Conservation (phyloP, 208 protist species). For the Acanthamoeba healyi region DNA sequence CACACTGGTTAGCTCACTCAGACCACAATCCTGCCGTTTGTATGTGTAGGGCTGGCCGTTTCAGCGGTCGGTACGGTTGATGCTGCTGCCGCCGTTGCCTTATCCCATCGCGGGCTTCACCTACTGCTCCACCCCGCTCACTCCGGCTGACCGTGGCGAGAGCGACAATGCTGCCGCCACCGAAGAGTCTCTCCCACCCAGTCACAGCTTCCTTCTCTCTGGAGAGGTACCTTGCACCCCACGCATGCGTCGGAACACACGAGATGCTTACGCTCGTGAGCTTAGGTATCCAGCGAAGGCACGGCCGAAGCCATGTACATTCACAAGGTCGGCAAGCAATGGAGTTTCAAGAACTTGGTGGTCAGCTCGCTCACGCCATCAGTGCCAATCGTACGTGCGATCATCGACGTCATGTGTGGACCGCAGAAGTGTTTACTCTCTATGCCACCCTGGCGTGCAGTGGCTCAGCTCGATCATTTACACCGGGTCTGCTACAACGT, state of each 20-base stretch:
- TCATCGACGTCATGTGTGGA: no score
- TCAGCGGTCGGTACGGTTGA: neutral
- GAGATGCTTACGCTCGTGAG: no score
- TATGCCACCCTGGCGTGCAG: neutral
- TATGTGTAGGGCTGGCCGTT: neutral
- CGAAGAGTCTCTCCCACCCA: neutral
- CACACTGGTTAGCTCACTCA: neutral
- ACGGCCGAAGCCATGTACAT: constrained; percentile 40
- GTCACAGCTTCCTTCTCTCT: constrained; percentile 27
- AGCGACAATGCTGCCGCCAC: neutral
- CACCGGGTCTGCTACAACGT: neutral
- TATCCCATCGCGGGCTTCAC: constrained; percentile 5
- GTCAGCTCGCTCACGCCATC: neutral
- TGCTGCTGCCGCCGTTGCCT: constrained; percentile 15
- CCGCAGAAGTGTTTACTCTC: neutral
- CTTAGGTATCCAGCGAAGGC: neutral
- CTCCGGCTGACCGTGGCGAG: neutral
- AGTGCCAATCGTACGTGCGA: constrained; percentile 25
- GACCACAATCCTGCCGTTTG: neutral
- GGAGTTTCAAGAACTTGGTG: constrained; percentile 8
- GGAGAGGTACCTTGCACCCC: neutral
- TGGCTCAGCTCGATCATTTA: constrained; percentile 31
- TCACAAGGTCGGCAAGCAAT: neutral
- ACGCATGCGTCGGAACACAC: no score
- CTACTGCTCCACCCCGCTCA: neutral